Conservation (phyloP, 306 rosid genomes). For the Gillenia trifoliata region DNA sequence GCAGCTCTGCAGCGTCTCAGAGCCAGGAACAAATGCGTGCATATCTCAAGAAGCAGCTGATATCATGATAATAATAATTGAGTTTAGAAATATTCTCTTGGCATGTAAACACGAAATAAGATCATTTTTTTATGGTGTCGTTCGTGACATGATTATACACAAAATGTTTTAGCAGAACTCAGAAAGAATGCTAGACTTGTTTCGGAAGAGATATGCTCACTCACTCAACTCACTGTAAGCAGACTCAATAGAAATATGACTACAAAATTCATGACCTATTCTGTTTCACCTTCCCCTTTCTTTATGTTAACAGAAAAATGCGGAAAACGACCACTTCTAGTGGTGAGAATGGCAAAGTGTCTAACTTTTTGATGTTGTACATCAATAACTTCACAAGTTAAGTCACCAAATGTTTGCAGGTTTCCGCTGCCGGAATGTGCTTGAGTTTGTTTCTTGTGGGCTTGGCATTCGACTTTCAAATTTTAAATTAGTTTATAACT, state of each 20-base stretch:
- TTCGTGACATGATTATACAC: conserved; percentile 21
- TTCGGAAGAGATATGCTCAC: conserved; percentile 23
- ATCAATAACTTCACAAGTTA: no score
- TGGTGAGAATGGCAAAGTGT: no score
- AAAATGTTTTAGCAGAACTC: conserved; percentile 7
- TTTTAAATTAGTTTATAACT: no score
- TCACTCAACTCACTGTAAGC: conserved; percentile 19
- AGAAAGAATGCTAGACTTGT: conserved; percentile 25
- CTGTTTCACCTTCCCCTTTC: neutral
- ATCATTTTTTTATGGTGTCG: neutral
- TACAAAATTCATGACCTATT: no score
- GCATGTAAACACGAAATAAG: neutral
- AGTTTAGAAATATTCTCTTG: neutral
- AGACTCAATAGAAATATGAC: neutral
- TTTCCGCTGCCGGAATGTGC: no score
- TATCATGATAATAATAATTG: conserved; percentile 24
- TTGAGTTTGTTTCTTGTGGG: no score
- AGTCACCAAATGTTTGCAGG: no score
- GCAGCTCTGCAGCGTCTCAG: conserved; percentile 29
- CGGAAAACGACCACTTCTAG: no score
- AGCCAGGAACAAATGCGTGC: conserved; percentile 26
- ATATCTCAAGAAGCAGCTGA: conserved; percentile 30
- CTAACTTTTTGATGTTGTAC: no score
- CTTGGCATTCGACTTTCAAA: no score
- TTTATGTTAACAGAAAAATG: no score